Evolutionary conservation across 805 yeast genomes (phyloP).

Genomic region (Ogataea sp.): DNA sequence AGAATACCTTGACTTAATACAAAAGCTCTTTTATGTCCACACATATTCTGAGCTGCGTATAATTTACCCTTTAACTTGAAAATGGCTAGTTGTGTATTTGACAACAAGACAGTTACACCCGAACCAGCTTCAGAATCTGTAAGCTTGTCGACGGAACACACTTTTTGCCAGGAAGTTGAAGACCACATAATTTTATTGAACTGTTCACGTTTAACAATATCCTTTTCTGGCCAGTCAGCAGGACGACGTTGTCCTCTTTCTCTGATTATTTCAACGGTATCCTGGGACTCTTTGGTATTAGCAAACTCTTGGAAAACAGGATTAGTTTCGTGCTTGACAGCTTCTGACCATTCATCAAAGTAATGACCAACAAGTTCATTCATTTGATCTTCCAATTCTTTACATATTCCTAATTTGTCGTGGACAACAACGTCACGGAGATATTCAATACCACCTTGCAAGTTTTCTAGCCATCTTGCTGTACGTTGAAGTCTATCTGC

Average conservation of each 20-base stretch:
- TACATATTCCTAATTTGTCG: slow-evolving; percentile 28
- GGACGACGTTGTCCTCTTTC: slow-evolving; percentile 31
- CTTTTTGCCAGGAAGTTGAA: slow-evolving; percentile 20
- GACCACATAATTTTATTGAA: slow-evolving; percentile 27
- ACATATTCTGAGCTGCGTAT: slow-evolving; percentile 31
- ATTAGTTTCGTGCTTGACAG: slow-evolving; percentile 15
- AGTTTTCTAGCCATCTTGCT: slow-evolving; percentile 29
- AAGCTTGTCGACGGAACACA: slow-evolving; percentile 20
- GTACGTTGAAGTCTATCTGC: slow-evolving; percentile 30
- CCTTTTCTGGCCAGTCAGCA: slow-evolving; percentile 25
- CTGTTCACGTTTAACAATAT: slow-evolving; percentile 13
- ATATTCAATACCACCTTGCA: slow-evolving; percentile 30
- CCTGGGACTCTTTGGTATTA: slow-evolving; percentile 22
- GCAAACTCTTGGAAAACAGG: slow-evolving; percentile 25
- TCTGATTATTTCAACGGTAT: slow-evolving; percentile 24
- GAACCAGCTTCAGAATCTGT: slow-evolving; percentile 24
- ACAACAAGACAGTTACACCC: slow-evolving; percentile 23
- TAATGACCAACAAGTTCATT: slow-evolving; percentile 23
- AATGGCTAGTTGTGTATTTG: slow-evolving; percentile 29
- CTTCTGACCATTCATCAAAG: slow-evolving; percentile 28
- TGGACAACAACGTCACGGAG: slow-evolving; percentile 24
- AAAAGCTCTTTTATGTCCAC: slow-evolving; percentile 32
- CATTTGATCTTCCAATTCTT: slow-evolving; percentile 28
- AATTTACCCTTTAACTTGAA: slow-evolving; percentile 25
- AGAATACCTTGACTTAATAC: slow-evolving; percentile 28